A percentile compares a stretch with the other conserved stretches of the same genome.
Evolutionary conservation across 768 basidiomycete genomes (phyloP).

Genomic region (Rhodosporidiobolus odoratus): DNA sequence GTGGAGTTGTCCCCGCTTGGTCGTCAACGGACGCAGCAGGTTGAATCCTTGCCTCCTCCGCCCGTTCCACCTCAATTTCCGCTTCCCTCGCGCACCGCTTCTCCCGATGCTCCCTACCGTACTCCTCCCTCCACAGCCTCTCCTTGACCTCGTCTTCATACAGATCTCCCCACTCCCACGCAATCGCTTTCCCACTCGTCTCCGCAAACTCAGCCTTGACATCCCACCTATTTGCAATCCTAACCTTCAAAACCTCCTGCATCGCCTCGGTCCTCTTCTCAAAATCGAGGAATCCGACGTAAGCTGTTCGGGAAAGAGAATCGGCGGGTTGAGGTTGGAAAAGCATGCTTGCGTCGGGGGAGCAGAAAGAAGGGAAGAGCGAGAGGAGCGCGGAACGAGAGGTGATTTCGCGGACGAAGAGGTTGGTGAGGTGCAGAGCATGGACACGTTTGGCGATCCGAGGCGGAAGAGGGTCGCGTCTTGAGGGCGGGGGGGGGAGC

Average conservation of each 20-base stretch:
- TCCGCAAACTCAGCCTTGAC: slow-evolving; percentile 4
- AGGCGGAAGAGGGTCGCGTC: background rate
- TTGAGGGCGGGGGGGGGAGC: slow-evolving; percentile 9
- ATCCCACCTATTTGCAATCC: slow-evolving; percentile 1
- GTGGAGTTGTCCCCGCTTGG: too few species aligned
- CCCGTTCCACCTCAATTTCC: background rate
- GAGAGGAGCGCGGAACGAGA: background rate
- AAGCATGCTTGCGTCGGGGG: slow-evolving; percentile 7
- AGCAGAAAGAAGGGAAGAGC: background rate
- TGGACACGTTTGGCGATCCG: background rate
- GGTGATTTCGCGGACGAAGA: background rate
- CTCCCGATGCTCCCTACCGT: too few species aligned
- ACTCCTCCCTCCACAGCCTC: background rate
- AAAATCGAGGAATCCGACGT: slow-evolving; percentile 21
- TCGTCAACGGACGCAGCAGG: too few species aligned
- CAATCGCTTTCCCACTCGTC: background rate
- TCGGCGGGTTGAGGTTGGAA: background rate
- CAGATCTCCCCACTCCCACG: slow-evolving; percentile 20
- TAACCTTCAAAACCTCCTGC: slow-evolving; percentile 10
- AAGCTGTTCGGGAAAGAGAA: background rate
- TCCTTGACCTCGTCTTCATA: background rate
- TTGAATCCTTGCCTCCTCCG: background rate
- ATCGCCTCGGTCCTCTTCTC: slow-evolving; percentile 22
- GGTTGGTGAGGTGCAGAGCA: slow-evolving; percentile 7
- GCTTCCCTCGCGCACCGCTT: too few species aligned